A percentile compares a stretch with the other conserved stretches of the same genome.
These are phyloP conservation scores for Phaeosphaeriaceae sp. DNA, from an alignment of 2,329 filamentous ascomycete genomes.

Conservation along the genomic window DNA sequence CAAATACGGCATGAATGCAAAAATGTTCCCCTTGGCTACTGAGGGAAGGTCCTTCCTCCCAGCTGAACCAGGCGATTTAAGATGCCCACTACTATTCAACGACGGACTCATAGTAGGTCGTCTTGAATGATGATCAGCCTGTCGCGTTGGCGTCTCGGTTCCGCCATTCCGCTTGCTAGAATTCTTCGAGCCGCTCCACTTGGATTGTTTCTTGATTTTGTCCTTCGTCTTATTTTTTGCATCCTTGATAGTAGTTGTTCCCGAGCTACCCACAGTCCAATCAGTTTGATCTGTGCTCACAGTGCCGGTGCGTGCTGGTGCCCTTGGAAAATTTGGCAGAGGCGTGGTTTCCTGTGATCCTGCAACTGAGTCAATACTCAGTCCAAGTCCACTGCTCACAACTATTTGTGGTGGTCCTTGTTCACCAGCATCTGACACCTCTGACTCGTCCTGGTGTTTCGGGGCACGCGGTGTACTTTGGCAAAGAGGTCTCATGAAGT, in stretches of 20 bases:
- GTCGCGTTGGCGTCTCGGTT: slow-evolving; percentile 37
- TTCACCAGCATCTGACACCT: slow-evolving; percentile 41
- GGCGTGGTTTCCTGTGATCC: slow-evolving; percentile 26
- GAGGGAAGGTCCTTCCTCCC: slow-evolving; percentile 43
- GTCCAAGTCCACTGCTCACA: slow-evolving; percentile 29
- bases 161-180: slow-evolving; percentile 33
- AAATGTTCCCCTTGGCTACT: slow-evolving; percentile 45
- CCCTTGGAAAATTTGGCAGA: slow-evolving; percentile 23
- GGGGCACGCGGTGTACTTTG: slow-evolving; percentile 53
- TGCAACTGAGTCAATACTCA: slow-evolving; percentile 32
- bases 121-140: slow-evolving; percentile 27
- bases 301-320: slow-evolving; percentile 37
- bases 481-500: slow-evolving; percentile 67
- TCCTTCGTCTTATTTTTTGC: slow-evolving; percentile 38
- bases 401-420: slow-evolving; percentile 38
- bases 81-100: slow-evolving; percentile 31
- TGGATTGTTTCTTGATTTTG: slow-evolving; percentile 38
- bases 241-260: slow-evolving; percentile 28
- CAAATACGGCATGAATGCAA: slow-evolving; percentile 67
- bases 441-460: slow-evolving; percentile 40
- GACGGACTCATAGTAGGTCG: slow-evolving; percentile 30
- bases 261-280: slow-evolving; percentile 34
- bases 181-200: slow-evolving; percentile 35
- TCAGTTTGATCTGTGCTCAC: slow-evolving; percentile 42
- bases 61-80: slow-evolving; percentile 45